Evolutionary conservation across 75 land plant species (phyloP), one percentile per base, ranked within the genome.

Genomic region (Isoetes taiwanensis): DNA sequence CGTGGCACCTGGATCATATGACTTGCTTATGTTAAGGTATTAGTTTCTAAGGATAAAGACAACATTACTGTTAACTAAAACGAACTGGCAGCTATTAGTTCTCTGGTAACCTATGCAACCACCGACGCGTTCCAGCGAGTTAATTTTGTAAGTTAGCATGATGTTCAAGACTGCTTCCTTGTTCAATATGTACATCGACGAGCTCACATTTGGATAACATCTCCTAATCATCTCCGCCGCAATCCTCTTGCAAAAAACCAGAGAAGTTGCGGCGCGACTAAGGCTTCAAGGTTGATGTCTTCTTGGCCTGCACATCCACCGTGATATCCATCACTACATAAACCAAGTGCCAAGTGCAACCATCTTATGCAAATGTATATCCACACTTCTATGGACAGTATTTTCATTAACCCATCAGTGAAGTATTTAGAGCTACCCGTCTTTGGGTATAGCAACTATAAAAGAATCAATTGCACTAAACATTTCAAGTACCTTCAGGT

Each of bases 1-100:
- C 17, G 59, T 42, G 42, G 68, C 79, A 10, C 87, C 84, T 56
- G 97, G 97, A 67, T 90, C 97, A 70, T 78, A 66, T 21, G 97
- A 83, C 97, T 86, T 29, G 30, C 17, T 6, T 10, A 43, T 37
- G 46, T 77, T 57, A 78, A 73, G 78, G 66, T 43, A 52, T 64
- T 19, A 11, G 41, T 24, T 2, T 23, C 30, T 31, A 16, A 27
- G 5, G 2, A 32, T 14, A 46, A 3, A 25, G 30, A 19, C 12
- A 24, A 52, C 4, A 58, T 6, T n/a, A 24, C n/a, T 38, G 54
- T 10, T 3, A 19, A 10, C 21, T 3, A 2, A 59, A 1, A 4
- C 28, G 21, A 39, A 28, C 23, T 28, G 19, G 27, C 32, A 43
- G 35, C 2, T 26, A 72, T 38, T 42, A 85, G 74, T 72, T 86